These are phyloP conservation scores for Coemansia sp. DNA, from an alignment of 371 early-diverging fungal genomes.

Conservation along the genomic window DNA sequence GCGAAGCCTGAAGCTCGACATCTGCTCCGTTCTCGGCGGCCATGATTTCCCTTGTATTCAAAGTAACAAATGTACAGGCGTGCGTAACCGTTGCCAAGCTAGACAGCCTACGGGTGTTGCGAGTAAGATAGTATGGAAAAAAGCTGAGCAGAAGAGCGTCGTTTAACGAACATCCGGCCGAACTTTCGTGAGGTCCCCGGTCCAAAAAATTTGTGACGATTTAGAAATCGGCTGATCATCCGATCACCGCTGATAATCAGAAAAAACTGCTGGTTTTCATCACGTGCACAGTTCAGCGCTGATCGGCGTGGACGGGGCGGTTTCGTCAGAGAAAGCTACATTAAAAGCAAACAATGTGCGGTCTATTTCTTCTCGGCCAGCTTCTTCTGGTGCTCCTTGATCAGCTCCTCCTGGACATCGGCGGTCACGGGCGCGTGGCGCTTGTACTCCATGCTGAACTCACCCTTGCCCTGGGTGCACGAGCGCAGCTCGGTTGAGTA, in stretches of 20 bases:
- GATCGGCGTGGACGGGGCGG: too few species aligned
- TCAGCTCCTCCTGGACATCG: slow-evolving; percentile 80
- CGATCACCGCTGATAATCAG: slow-evolving; percentile 4
- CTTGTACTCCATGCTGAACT: slow-evolving; percentile 97
- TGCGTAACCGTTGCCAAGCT: background rate
- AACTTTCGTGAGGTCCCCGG: slow-evolving; percentile 2
- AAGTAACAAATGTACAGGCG: background rate
- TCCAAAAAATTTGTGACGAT: slow-evolving; percentile 11
- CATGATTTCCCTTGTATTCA: slow-evolving; percentile 6
- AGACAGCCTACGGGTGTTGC: too few species aligned
- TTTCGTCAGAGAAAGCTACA: too few species aligned
- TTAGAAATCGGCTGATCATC: slow-evolving; percentile 14
- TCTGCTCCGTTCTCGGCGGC: slow-evolving; percentile 24
- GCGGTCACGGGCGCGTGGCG: slow-evolving; percentile 80
- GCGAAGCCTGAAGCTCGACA: slow-evolving; percentile 26
- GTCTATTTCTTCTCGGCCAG: slow-evolving; percentile 47
- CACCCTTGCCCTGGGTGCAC: slow-evolving; percentile 96
- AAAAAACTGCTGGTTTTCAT: background rate
- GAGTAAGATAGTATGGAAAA: background rate
- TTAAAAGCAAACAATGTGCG: background rate
- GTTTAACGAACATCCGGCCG: background rate
- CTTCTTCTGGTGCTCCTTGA: slow-evolving; percentile 76
- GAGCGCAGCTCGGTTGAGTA: slow-evolving; percentile 94
- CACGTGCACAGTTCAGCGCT: background rate
- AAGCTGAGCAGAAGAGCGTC: slow-evolving; percentile 1